Evolutionary conservation across 345 rosid genomes (phyloP).

Genomic region (Populus pruinosa): DNA sequence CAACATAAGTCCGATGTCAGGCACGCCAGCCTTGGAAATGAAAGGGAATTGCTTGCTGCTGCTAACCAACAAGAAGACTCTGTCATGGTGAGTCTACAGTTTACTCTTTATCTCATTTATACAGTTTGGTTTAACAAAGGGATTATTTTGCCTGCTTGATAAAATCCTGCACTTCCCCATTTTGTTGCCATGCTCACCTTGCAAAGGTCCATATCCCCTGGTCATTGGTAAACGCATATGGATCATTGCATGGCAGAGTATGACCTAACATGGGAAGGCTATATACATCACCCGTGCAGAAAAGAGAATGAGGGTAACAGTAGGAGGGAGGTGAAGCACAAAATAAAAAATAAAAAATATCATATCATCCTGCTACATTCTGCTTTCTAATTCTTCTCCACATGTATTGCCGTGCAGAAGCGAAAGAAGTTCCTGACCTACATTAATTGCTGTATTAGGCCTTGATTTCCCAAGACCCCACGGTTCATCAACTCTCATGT

Average conservation of each 20-base stretch:
- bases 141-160: neutral
- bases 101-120: neutral
- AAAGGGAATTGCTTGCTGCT: constrained; percentile 40
- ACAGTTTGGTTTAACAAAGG: neutral
- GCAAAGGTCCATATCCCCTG: constrained; percentile 38
- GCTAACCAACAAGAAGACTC: constrained; percentile 41
- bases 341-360: too few species aligned
- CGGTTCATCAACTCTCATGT: too few species aligned
- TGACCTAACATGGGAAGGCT: neutral
- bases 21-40: constrained; percentile 48
- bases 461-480: constrained; percentile 27
- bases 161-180: neutral
- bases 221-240: constrained; percentile 42
- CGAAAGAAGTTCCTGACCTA: constrained; percentile 70
- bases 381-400: constrained; percentile 7
- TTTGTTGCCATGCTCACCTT: constrained; percentile 7
- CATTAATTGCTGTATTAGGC: constrained; percentile 78
- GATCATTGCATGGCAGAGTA: constrained; percentile 31
- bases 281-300: neutral
- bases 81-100: constrained; percentile 39
- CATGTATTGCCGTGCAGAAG: constrained; percentile 51
- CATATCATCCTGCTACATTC: too few species aligned
- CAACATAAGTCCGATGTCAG: constrained; percentile 40
- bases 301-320: neutral
- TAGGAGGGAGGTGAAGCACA: neutral